Base-by-base conservation (phyloP, 2,329 filamentous ascomycete genomes). In the Monosporascus sp. region DNA sequence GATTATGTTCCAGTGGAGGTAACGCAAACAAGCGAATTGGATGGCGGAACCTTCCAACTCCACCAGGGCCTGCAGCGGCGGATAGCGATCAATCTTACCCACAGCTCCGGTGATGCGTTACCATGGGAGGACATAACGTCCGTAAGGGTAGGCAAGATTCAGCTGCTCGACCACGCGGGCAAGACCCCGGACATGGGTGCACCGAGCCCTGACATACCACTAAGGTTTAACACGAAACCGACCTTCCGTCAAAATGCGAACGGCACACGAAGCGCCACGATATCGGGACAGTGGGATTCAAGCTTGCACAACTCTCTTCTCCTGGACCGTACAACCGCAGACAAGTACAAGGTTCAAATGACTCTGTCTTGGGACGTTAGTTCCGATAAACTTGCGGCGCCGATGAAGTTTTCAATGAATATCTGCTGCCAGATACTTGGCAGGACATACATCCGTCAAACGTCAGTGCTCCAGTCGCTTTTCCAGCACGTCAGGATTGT, bases 241-340 rank as follows among this genome's bases (percentile, higher is more conserved):
- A 79, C 85, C 52, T 87, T 96, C 59, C 88, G 87, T 58, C 85
- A 89, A 54, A 95, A 97, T 65, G 84, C 89, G 24, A 95, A 97
- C 67, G 94, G 94, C 38, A 97, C 92, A 1, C 87, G 86, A 37
- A 91, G 88, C 67, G 86, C 97, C 38, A 92, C 87, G 1, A 78
- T 97, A 44, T 81, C 88, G n/a, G 91, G 89, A 0, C 92, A 97
- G 65, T 99, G 94, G 94, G 94, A 99, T 68, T 97, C 93, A 0
- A 96, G 91, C 64, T 78, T 94, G 60, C 94, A 99, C 70, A 86
- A 85, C 58, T 97, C 94, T 6, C 77, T 96, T n/a, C 78, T 97
- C 16, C 82, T 99, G n/a, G 92, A 99, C 70, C 86, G 93, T 26
- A 87, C 90, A 1, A 97, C 94, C 2, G 84, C 89, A n/a, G 92